These are phyloP conservation scores for Suillus discolor DNA, from an alignment of 768 basidiomycete species.

Conservation along the genomic window DNA sequence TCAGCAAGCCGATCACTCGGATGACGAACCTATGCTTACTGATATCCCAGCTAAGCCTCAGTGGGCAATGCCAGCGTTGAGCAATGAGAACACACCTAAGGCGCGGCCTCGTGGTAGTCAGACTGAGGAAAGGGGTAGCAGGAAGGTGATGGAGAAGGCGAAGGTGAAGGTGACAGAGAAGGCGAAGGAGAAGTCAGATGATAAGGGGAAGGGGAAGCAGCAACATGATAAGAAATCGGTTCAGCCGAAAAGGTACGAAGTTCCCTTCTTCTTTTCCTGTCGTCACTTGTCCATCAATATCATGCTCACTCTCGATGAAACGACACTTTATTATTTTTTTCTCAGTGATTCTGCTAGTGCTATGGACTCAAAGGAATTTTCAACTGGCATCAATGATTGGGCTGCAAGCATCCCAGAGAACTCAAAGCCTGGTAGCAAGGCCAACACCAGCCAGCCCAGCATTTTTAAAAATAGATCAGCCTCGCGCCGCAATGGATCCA, in stretches of 20 bases:
- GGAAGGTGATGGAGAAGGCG: background rate
- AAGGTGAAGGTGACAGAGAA: background rate
- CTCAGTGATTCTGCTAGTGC: background rate
- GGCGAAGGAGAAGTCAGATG: background rate
- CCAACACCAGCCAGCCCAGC: constrained; percentile 1
- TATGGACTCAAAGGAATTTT: background rate
- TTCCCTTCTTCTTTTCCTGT: background rate
- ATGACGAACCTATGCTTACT: background rate
- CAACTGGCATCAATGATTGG: constrained; percentile 1
- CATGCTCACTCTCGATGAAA: background rate
- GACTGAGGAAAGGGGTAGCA: background rate
- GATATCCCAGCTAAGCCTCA: background rate
- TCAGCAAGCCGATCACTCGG: background rate
- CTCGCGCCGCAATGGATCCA: background rate
- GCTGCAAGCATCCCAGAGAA: background rate
- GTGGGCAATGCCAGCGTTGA: background rate
- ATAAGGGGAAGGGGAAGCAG: background rate
- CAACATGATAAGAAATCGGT: background rate
- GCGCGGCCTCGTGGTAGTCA: background rate
- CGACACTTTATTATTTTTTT: background rate
- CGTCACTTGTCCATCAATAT: background rate
- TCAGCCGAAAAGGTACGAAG: background rate
- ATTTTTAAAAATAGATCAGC: background rate
- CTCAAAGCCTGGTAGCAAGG: background rate
- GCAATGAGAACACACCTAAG: constrained; percentile 1